A percentile compares a stretch with the other conserved stretches of the same genome.
These are phyloP conservation scores for Talaromyces pinophilus DNA, from an alignment of 2,329 filamentous ascomycete species.

Conservation along the genomic window DNA sequence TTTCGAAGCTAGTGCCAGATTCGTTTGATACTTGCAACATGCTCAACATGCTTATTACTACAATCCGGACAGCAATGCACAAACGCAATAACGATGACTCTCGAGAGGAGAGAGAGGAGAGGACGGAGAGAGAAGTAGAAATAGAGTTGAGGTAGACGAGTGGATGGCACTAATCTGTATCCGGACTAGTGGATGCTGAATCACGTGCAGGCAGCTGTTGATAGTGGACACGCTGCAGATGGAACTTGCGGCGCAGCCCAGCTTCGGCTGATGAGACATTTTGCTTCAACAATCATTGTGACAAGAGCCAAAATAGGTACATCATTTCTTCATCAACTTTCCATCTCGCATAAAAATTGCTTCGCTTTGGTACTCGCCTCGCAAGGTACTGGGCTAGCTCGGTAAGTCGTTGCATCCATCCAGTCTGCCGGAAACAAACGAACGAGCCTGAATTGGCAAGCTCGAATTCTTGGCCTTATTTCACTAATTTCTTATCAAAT, in stretches of 20 bases:
- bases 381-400: neutral
- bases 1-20: neutral
- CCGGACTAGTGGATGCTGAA: neutral
- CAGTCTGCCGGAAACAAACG: neutral
- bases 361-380: neutral
- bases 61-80: neutral
- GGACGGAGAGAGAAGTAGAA: neutral
- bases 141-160: neutral
- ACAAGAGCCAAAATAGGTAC: neutral
- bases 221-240: neutral
- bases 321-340: neutral
- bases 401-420: neutral
- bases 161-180: neutral
- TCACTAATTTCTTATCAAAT: neutral
- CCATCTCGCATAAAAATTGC: neutral
- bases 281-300: conserved; percentile 1
- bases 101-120: neutral
- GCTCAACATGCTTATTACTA: neutral
- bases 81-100: neutral
- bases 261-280: neutral
- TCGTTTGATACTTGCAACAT: neutral
- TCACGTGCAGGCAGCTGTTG: conserved; percentile 13
- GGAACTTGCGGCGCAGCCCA: conserved; percentile 1
- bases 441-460: conserved; percentile 4
- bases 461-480: neutral